phyloP scores from a whole-genome alignment of 2,329 filamentous ascomycete species.

The Alternaria novae-zelandiae region DNA sequence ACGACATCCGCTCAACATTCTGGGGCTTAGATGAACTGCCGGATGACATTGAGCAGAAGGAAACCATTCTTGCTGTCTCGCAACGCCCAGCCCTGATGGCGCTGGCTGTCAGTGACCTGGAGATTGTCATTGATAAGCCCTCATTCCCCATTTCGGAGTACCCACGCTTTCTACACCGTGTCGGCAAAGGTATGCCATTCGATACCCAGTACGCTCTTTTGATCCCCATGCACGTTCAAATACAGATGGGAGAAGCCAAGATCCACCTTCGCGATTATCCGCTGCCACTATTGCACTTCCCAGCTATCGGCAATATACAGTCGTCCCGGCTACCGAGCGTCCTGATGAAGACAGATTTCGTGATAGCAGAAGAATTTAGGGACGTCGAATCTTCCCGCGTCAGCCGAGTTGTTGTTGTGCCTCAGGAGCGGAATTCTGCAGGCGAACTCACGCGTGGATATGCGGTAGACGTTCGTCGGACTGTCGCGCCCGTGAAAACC shows the following conservation, averaged over 20 bases:
- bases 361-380: slow-evolving; percentile 92
- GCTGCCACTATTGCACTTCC: slow-evolving; percentile 87
- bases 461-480: slow-evolving; percentile 84
- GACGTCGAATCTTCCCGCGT: slow-evolving; percentile 79
- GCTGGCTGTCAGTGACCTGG: slow-evolving; percentile 80
- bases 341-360: slow-evolving; percentile 87
- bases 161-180: slow-evolving; percentile 81
- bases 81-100: slow-evolving; percentile 84
- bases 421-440: slow-evolving; percentile 63
- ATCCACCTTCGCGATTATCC: slow-evolving; percentile 93
- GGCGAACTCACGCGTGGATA: slow-evolving; percentile 72
- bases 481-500: slow-evolving; percentile 92
- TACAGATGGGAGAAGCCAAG: slow-evolving; percentile 88
- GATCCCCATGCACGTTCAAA: slow-evolving; percentile 85
- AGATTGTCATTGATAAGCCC: slow-evolving; percentile 87
- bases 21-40: slow-evolving; percentile 82
- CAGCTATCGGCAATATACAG: slow-evolving; percentile 78
- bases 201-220: slow-evolving; percentile 91
- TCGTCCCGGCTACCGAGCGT: slow-evolving; percentile 80
- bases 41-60: slow-evolving; percentile 80
- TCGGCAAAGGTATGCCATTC: slow-evolving; percentile 95
- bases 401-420: slow-evolving; percentile 83
- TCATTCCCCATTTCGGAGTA: slow-evolving; percentile 84
- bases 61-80: slow-evolving; percentile 85
- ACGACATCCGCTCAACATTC: slow-evolving; percentile 78